Conservation (phyloP, 768 basidiomycete species). For the Albatrellus ellisii region DNA sequence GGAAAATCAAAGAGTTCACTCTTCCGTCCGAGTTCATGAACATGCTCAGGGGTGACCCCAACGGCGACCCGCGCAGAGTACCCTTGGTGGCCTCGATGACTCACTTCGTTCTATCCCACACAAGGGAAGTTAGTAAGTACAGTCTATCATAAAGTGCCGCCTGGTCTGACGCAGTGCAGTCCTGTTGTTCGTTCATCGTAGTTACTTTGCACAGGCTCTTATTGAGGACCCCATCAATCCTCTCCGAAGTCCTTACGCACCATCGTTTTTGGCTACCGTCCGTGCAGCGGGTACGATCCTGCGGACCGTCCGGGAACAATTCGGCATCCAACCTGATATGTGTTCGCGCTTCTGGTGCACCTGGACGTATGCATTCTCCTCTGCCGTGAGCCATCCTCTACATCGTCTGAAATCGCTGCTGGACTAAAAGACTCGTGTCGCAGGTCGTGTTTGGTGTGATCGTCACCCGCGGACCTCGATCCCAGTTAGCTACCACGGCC, state of each 20-base stretch:
- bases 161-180: constrained; percentile 21
- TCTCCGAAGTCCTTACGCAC: constrained; percentile 31
- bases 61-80: constrained; percentile 12
- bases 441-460: constrained; percentile 73
- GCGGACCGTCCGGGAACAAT: constrained; percentile 27
- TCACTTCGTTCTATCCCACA: constrained; percentile 24
- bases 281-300: constrained; percentile 35
- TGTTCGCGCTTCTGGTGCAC: constrained; percentile 42
- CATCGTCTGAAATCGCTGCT: constrained; percentile 15
- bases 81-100: constrained; percentile 24
- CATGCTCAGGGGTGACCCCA: constrained; percentile 20
- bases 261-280: constrained; percentile 41
- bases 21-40: constrained; percentile 33
- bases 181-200: constrained; percentile 40
- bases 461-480: constrained; percentile 59
- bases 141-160: constrained; percentile 9
- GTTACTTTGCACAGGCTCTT: constrained; percentile 45
- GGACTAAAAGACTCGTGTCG: constrained; percentile 7
- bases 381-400: constrained; percentile 39
- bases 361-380: constrained; percentile 44
- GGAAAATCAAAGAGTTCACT: constrained; percentile 49
- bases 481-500: constrained; percentile 51
- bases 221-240: constrained; percentile 34
- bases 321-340: constrained; percentile 29
- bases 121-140: constrained; percentile 23